Conservation (phyloP, 2,329 filamentous ascomycete genomes). For the Madurella mycetomatis region DNA sequence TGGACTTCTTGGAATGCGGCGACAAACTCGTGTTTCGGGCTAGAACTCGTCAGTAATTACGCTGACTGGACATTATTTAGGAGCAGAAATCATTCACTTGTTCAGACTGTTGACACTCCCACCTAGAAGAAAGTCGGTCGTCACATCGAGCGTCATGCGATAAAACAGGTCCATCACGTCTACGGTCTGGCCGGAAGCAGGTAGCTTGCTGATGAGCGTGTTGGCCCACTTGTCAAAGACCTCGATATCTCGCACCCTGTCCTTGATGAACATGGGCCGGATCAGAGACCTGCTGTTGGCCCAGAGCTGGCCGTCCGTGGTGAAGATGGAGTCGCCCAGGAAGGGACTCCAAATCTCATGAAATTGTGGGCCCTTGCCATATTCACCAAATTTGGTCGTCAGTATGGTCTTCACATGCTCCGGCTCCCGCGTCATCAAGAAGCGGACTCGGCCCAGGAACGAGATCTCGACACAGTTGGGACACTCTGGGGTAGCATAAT, state of each 20-base stretch:
- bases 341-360: conserved; percentile 42
- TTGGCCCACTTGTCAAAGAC: conserved; percentile 59
- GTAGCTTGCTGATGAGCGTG: conserved; percentile 55
- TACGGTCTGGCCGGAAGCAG: conserved; percentile 48
- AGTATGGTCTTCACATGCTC: conserved; percentile 55
- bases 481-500: conserved; percentile 28
- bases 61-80: not conserved
- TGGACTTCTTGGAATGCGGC: conserved; percentile 68
- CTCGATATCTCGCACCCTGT: conserved; percentile 44
- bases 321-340: conserved; percentile 55
- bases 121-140: conserved; percentile 65
- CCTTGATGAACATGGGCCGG: conserved; percentile 48
- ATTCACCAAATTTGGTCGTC: conserved; percentile 53
- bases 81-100: conserved; percentile 29
- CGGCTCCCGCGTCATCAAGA: conserved; percentile 48
- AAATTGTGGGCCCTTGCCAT: conserved; percentile 42
- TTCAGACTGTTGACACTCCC: conserved; percentile 47
- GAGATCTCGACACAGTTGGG: conserved; percentile 37
- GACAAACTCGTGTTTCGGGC: conserved; percentile 57
- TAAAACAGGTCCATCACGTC: conserved; percentile 62
- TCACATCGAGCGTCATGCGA: conserved; percentile 60
- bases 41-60: conserved; percentile 22
- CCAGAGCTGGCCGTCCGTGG: conserved; percentile 49
- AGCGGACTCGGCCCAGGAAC: conserved; percentile 30
- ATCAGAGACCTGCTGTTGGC: conserved; percentile 50